Percentiles rank a stretch among this genome's conserved stretches.
phyloP scores from a whole-genome alignment of 331 rosid genomes.

The Malus hybrid region DNA sequence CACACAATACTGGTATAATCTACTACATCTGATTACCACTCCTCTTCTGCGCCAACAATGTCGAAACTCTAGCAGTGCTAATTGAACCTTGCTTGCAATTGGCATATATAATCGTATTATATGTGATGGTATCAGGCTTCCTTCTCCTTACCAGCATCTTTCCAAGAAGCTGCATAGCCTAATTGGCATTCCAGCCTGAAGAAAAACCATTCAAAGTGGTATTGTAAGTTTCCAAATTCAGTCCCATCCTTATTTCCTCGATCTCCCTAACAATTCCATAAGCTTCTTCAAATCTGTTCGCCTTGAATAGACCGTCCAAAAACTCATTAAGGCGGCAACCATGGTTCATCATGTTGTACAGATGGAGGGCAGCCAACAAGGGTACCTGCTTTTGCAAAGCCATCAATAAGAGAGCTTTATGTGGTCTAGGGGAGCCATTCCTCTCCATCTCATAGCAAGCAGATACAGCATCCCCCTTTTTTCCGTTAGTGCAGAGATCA shows the following conservation, averaged over 20 bases:
- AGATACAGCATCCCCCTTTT: constrained; percentile 38
- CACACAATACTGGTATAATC: constrained; percentile 56
- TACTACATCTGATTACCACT: constrained; percentile 60
- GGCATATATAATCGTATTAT: constrained; percentile 41
- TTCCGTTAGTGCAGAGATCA: constrained; percentile 61
- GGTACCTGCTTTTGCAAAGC: constrained; percentile 58
- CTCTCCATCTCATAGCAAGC: constrained; percentile 50
- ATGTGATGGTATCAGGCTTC: constrained; percentile 47
- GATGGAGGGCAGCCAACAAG: constrained; percentile 9
- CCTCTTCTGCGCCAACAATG: constrained; percentile 20
- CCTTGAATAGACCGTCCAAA: constrained; percentile 62
- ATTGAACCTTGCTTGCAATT: constrained; percentile 64
- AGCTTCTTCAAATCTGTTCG: constrained; percentile 47
- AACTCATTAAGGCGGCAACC: constrained; percentile 25
- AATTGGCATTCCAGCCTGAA: constrained; percentile 40
- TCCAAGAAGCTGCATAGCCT: constrained; percentile 53
- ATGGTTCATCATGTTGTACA: too few relatives aligned
- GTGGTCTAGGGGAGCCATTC: constrained; percentile 36
- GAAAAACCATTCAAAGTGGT: constrained; percentile 64
- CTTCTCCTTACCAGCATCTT: constrained; percentile 59
- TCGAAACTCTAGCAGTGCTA: constrained; percentile 49
- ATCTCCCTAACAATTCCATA: constrained; percentile 48
- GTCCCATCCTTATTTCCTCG: constrained; percentile 36
- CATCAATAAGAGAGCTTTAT: constrained; percentile 56
- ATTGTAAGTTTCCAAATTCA: constrained; percentile 58